These are phyloP conservation scores for Jacaranda copaia DNA, from an alignment of 257 asterid genomes.

Conservation along the genomic window DNA sequence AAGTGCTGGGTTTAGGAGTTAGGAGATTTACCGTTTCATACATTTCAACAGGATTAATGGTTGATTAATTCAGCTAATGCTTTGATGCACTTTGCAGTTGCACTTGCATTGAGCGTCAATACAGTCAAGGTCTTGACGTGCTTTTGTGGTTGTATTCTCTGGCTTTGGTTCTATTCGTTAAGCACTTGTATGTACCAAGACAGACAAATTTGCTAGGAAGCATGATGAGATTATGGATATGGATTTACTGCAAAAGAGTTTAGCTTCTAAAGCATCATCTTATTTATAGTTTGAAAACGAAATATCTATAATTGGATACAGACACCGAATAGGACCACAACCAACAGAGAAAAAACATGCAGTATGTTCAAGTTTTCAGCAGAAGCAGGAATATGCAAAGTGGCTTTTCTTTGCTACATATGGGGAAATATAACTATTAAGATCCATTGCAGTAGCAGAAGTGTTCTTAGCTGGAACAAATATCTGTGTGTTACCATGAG, in stretches of 20 bases:
- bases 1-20: conserved; percentile 9
- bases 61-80: neutral
- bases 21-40: neutral
- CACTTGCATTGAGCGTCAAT: too few relatives aligned
- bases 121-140: neutral
- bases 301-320: conserved; percentile 16
- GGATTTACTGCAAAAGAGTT: neutral
- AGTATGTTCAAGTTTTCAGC: conserved; percentile 33
- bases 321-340: too few relatives aligned
- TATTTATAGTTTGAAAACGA: conserved; percentile 10
- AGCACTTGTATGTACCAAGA: neutral
- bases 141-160: neutral
- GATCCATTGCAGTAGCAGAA: conserved; percentile 29
- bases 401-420: conserved; percentile 52
- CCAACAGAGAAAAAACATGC: neutral
- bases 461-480: conserved; percentile 45
- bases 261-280: conserved; percentile 21
- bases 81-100: neutral
- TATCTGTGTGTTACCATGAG: conserved; percentile 57
- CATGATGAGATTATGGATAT: neutral
- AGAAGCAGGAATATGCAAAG: conserved; percentile 63
- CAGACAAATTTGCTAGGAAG: neutral
- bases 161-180: neutral
- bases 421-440: conserved; percentile 38
- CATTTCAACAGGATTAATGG: conserved; percentile 3